Conservation (phyloP, 1,284 basidiomycete species). For the Malassezia vespertilionis region DNA sequence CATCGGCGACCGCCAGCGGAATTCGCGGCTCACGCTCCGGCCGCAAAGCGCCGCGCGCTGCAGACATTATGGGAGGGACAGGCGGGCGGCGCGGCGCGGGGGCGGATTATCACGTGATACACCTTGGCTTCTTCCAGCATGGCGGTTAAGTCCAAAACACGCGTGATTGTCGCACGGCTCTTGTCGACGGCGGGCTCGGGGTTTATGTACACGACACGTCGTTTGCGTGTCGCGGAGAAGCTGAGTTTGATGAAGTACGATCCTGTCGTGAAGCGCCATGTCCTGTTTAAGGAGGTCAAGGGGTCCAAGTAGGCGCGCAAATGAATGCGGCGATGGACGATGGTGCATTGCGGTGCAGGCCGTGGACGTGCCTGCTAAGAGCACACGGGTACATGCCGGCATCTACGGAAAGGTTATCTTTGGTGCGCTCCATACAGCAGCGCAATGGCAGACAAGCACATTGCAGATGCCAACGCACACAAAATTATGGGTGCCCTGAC, state of each 20-base stretch:
- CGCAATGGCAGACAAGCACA: no score
- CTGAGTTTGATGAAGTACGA: slow-evolving; percentile 46
- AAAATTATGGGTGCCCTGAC: no score
- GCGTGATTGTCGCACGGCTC: slow-evolving; percentile 42
- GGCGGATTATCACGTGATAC: slow-evolving; percentile 5
- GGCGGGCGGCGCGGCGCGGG: neutral
- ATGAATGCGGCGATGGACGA: no score
- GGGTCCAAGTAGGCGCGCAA: slow-evolving; percentile 29
- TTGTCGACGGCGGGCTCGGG: slow-evolving; percentile 44
- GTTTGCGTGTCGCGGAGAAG: slow-evolving; percentile 31
- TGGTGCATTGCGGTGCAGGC: no score
- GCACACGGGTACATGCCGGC: no score
- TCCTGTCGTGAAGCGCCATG: slow-evolving; percentile 41
- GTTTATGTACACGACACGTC: slow-evolving; percentile 40
- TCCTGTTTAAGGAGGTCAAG: slow-evolving; percentile 39
- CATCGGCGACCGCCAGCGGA: slow-evolving; percentile 45
- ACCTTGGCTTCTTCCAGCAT: slow-evolving; percentile 14
- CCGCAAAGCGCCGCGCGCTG: neutral
- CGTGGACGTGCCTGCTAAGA: no score
- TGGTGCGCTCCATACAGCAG: no score
- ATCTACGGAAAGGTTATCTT: no score
- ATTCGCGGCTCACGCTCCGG: slow-evolving; percentile 36
- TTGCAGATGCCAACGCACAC: no score
- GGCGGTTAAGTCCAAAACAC: slow-evolving; percentile 42
- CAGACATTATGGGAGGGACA: neutral